Evolutionary conservation across 2,329 filamentous ascomycete genomes (phyloP).

Genomic region (Aurifilum marmelostoma): DNA sequence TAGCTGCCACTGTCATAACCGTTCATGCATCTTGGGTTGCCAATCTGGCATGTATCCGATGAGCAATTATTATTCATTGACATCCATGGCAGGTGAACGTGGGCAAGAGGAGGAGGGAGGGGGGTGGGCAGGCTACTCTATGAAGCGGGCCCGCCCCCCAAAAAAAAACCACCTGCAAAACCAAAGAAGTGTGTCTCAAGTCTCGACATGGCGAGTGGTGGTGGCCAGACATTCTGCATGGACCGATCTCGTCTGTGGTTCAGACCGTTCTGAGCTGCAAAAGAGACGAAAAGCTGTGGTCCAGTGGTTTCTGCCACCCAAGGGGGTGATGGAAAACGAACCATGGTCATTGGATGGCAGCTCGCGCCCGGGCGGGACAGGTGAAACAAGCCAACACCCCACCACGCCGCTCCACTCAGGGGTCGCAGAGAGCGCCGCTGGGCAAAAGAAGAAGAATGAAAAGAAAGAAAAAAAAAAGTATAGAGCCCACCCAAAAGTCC

Average conservation of each 20-base stretch:
- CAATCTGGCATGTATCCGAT: not conserved
- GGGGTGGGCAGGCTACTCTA: not conserved
- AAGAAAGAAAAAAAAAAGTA: too few species aligned
- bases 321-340: not conserved
- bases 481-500: not conserved
- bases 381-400: constrained; percentile 12
- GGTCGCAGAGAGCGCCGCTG: not conserved
- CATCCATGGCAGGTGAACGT: not conserved
- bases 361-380: not conserved
- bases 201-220: not conserved
- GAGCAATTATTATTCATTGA: not conserved
- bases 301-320: constrained; percentile 1
- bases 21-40: not conserved
- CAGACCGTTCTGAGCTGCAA: not conserved
- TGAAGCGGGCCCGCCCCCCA: not conserved
- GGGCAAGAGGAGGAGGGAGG: not conserved
- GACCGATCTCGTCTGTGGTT: not conserved
- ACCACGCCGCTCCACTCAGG: constrained; percentile 7
- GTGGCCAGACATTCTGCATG: not conserved
- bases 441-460: too few species aligned
- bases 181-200: not conserved
- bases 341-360: constrained; percentile 13
- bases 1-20: constrained; percentile 1
- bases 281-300: not conserved
- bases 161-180: not conserved